These are phyloP conservation scores for Brassica nigra DNA, from an alignment of 345 rosid genomes.

Conservation along the genomic window DNA sequence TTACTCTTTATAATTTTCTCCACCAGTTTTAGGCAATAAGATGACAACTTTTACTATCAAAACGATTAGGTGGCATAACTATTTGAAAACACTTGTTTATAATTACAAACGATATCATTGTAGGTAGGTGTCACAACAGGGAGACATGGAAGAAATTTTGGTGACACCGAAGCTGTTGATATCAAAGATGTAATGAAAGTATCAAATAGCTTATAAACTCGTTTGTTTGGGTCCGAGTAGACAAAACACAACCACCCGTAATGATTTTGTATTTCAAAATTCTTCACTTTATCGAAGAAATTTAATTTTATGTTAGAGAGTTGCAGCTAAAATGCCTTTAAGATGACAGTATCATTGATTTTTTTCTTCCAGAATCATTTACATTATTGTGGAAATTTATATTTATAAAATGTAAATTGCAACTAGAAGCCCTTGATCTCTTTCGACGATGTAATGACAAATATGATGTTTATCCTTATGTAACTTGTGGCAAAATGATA, in stretches of 20 bases:
- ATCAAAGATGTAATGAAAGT: conserved; percentile 22
- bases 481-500: conserved; percentile 12
- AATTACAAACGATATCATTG: neutral
- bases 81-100: neutral
- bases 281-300: conserved; percentile 28
- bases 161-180: conserved; percentile 28
- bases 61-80: neutral
- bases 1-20: neutral
- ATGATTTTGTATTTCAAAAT: conserved; percentile 36
- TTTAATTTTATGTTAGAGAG: conserved; percentile 13
- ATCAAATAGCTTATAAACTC: conserved; percentile 12
- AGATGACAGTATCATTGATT: conserved; percentile 38
- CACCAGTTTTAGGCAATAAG: neutral
- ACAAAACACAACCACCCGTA: conserved; percentile 24
- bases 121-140: conserved; percentile 23
- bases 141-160: conserved; percentile 25
- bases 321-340: conserved; percentile 29
- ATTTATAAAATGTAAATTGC: neutral
- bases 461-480: conserved; percentile 13
- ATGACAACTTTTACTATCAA: conserved; percentile 30
- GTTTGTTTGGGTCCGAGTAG: conserved; percentile 22
- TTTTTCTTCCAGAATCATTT: conserved; percentile 3
- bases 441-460: conserved; percentile 11
- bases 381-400: conserved; percentile 10
- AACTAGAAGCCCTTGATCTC: conserved; percentile 18